Evolutionary conservation across 345 rosid genomes (phyloP).

Genomic region (Kandelia obovata): DNA sequence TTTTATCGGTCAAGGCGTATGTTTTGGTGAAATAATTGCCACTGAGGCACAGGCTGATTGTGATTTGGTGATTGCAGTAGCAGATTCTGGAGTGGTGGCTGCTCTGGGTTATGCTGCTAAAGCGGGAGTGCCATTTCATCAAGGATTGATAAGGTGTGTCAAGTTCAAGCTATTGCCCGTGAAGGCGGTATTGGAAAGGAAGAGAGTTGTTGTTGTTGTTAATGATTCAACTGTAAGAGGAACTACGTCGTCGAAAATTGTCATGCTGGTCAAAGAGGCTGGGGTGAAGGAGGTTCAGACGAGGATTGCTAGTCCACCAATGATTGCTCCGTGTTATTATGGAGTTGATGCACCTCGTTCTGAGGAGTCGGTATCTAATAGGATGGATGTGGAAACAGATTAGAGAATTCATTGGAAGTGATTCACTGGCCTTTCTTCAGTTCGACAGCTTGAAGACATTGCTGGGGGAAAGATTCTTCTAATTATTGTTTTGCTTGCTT

Average conservation of each 20-base stretch:
- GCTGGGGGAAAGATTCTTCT: constrained; percentile 49
- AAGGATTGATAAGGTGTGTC: constrained; percentile 85
- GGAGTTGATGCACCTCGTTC: constrained; percentile 98
- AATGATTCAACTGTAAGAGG: constrained; percentile 92
- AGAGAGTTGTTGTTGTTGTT: constrained; percentile 84
- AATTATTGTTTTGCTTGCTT: constrained; percentile 90
- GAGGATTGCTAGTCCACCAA: constrained; percentile 97
- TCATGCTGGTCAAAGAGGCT: constrained; percentile 74
- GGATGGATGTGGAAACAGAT: constrained; percentile 76
- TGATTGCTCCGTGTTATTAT: constrained; percentile 74
- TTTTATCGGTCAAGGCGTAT: constrained; percentile 63
- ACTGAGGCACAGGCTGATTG: constrained; percentile 73
- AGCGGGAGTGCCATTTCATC: constrained; percentile 81
- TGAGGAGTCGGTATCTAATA: constrained; percentile 83
- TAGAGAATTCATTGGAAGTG: constrained; percentile 67
- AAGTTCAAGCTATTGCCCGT: constrained; percentile 93
- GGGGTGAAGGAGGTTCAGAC: constrained; percentile 96
- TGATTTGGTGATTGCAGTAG: constrained; percentile 94
- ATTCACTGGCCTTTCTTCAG: constrained; percentile 78
- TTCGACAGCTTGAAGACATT: constrained; percentile 58
- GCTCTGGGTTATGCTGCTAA: constrained; percentile 88
- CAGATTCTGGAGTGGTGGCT: constrained; percentile 96
- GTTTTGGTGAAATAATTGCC: constrained; percentile 80
- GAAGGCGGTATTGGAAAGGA: constrained; percentile 76
- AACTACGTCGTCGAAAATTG: constrained; percentile 86